Conservation (phyloP, 2,329 filamentous ascomycete genomes). For the Escovopsis sp. region DNA sequence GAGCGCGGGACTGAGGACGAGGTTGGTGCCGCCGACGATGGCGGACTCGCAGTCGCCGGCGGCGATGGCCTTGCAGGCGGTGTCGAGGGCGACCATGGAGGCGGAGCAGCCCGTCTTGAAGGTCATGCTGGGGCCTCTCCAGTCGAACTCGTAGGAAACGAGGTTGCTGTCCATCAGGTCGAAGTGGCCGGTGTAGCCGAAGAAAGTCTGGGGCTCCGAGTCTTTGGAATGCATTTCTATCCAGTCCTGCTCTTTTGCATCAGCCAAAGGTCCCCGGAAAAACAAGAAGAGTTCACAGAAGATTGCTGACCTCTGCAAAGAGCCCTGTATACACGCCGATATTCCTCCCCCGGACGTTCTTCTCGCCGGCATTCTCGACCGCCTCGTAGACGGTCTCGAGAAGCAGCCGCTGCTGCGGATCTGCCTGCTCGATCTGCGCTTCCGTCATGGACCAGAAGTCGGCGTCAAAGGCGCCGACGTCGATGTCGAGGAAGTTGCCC, state of each 20-base stretch:
- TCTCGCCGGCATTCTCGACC: slow-evolving; percentile 22
- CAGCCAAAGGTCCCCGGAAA: background rate
- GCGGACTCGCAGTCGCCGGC: background rate
- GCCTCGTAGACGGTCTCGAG: slow-evolving; percentile 26
- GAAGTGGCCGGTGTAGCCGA: background rate
- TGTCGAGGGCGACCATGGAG: background rate
- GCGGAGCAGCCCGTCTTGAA: background rate
- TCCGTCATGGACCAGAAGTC: slow-evolving; percentile 6
- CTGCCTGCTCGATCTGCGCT: slow-evolving; percentile 17
- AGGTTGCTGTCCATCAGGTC: background rate
- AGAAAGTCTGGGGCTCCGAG: background rate
- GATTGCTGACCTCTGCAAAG: background rate
- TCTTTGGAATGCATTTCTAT: background rate
- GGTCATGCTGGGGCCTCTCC: background rate
- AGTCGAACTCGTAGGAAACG: background rate
- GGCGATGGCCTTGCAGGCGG: background rate
- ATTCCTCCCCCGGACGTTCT: slow-evolving; percentile 11
- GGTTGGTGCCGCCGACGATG: background rate
- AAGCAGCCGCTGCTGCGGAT: slow-evolving; percentile 26
- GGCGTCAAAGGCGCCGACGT: slow-evolving; percentile 7
- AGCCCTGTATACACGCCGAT: background rate
- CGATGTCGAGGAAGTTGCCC: slow-evolving; percentile 23
- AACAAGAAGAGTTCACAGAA: no score
- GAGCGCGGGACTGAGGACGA: background rate
- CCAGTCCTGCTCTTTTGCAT: background rate